These are phyloP conservation scores for Cladosporium cucumerinum DNA, from an alignment of 2,329 filamentous ascomycete genomes.

Conservation along the genomic window DNA sequence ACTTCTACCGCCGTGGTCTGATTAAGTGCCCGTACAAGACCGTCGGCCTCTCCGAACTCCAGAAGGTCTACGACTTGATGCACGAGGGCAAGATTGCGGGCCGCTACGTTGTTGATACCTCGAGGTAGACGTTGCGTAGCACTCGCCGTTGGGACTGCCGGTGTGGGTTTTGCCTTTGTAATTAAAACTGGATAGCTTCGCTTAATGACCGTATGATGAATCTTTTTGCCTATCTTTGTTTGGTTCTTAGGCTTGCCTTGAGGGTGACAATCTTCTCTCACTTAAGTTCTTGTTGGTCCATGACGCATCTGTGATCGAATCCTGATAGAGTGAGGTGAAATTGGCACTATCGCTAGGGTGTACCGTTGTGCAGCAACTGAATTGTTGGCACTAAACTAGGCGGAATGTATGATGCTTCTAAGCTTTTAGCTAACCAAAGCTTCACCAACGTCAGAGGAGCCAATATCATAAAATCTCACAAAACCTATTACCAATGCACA, in stretches of 20 bases:
- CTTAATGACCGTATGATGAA: neutral
- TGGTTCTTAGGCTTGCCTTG: neutral
- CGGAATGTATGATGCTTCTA: neutral
- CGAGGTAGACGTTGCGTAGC: constrained; percentile 46
- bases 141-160: neutral
- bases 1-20: constrained; percentile 79
- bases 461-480: neutral
- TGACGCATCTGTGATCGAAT: no score
- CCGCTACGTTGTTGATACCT: constrained; percentile 74
- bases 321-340: neutral
- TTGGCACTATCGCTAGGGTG: neutral
- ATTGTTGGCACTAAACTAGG: neutral
- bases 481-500: neutral
- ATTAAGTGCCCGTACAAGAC: constrained; percentile 87
- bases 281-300: neutral
- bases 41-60: constrained; percentile 74
- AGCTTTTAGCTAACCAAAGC: neutral
- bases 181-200: neutral
- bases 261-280: neutral
- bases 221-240: neutral
- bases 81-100: constrained; percentile 68
- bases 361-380: neutral
- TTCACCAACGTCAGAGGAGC: neutral
- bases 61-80: constrained; percentile 72
- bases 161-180: neutral